phyloP scores from a whole-genome alignment of 257 asterid species.

The Solanum rostratum region DNA sequence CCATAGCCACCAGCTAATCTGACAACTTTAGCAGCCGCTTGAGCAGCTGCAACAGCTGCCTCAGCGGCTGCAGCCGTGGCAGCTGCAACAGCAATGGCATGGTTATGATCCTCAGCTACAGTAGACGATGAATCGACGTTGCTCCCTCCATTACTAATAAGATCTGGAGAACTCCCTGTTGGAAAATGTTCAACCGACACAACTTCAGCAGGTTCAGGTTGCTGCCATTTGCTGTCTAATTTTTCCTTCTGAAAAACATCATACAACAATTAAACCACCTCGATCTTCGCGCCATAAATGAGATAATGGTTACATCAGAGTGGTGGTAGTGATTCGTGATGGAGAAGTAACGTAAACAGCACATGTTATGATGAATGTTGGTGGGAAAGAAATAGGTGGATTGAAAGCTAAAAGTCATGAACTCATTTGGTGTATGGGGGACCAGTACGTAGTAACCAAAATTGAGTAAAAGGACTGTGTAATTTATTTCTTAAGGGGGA shows the following conservation, averaged over 20 bases:
- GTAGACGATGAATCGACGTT: constrained; percentile 44
- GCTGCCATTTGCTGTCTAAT: constrained; percentile 57
- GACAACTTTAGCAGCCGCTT: constrained; percentile 83
- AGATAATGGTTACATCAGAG: not conserved
- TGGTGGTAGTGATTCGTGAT: constrained; percentile 1
- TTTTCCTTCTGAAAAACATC: constrained; percentile 38
- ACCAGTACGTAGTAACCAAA: not conserved
- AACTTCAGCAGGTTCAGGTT: constrained; percentile 67
- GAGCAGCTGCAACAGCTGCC: constrained; percentile 86
- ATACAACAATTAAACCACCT: not conserved
- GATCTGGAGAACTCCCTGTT: constrained; percentile 68
- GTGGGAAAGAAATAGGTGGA: constrained; percentile 26
- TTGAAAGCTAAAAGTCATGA: constrained; percentile 35
- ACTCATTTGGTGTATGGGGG: not conserved
- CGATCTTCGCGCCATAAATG: not conserved
- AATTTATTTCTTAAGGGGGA: not conserved
- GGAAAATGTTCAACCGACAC: constrained; percentile 82
- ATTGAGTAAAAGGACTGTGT: not conserved
- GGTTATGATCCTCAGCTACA: constrained; percentile 39
- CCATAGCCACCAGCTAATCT: constrained; percentile 59
- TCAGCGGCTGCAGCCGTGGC: constrained; percentile 93
- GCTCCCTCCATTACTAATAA: constrained; percentile 26
- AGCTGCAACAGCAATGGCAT: constrained; percentile 61
- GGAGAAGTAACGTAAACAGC: constrained; percentile 19
- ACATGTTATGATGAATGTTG: constrained; percentile 24